Evolutionary conservation across 495 filamentous ascomycete species (phyloP), one percentile per base, ranked within the genome.

Genomic region (Aspergillus avenaceus): DNA sequence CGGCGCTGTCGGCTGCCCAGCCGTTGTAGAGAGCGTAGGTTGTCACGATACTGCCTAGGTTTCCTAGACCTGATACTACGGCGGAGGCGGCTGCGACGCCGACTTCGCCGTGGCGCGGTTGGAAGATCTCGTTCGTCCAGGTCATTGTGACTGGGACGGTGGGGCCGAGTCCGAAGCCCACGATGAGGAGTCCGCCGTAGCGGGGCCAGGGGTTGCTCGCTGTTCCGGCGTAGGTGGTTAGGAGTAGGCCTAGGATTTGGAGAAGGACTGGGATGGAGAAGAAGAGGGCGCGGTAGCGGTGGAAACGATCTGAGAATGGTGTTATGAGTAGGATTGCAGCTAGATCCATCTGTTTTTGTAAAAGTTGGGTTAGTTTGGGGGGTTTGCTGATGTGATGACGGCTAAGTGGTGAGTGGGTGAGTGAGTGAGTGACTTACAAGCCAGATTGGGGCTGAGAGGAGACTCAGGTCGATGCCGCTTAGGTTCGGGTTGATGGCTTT

Each of bases 81-180:
- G 90, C 91, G 1, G 85, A 83, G 1, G 90, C 90, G 32, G 90
- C 86, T n/a, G 90, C 90, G 3, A 95, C 91, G 45, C 90, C 90
- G 27, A 96, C 88, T 67, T 96, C 90, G 25, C 91, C 87, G 59
- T 96, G 90, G 4, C 90, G 85, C 16, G 76, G 81, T 65, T 96
- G 90, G 74, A 96, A 96, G 50, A 95, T 86, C 65, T 95, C 88
- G 51, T 81, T 86, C 6, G 90, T 90, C 90, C 90, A 95, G 48
- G 90, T 85, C 90, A 95, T 96, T 61, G 84, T 89, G 63, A 90
- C 89, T 32, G 90, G 90, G 2, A 96, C 90, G 3, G 90, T 96
- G 11, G 90, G 91, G 5, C 90, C 90, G 5, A 96, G 82, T 4
- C 90, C 91, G 64, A 95, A 96, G 5, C 90, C 90, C 42, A 96